Percentiles rank a stretch among this genome's conserved stretches.
phyloP scores from a whole-genome alignment of 768 basidiomycete genomes.

The Cystofilobasidium macerans region DNA sequence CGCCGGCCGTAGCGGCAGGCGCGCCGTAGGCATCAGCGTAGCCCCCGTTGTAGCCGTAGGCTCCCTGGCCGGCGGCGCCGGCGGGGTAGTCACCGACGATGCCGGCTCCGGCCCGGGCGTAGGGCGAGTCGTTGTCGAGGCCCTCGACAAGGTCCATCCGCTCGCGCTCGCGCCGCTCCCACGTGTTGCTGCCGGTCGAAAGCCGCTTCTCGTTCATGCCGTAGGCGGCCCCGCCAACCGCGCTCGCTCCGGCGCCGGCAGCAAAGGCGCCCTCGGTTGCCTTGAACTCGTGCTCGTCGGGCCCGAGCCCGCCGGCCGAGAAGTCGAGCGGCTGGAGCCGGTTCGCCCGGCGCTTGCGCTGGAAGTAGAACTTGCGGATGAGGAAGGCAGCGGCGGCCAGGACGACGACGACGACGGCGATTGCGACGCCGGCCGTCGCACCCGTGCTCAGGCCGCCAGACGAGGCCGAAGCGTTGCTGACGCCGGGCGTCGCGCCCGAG shows the following conservation, averaged over 20 bases:
- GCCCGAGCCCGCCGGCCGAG: conserved; percentile 6
- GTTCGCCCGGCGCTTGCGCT: not conserved
- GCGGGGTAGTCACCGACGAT: not conserved
- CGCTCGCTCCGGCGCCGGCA: not conserved
- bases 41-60: not conserved
- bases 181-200: not conserved
- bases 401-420: not conserved
- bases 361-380: not conserved
- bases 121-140: not conserved
- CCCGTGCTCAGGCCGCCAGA: not conserved
- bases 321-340: conserved; percentile 15
- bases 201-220: conserved; percentile 18
- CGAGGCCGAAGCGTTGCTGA: not conserved
- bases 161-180: conserved; percentile 17
- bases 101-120: not conserved
- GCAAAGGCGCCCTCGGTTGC: conserved; percentile 16
- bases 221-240: too few relatives aligned
- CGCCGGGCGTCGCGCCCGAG: not conserved
- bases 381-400: not conserved
- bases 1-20: not conserved
- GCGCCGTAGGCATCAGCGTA: not conserved
- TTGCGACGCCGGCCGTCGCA: not conserved
- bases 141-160: not conserved
- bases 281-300: conserved; percentile 25
- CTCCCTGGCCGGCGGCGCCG: not conserved